Percentiles rank a stretch among this genome's conserved stretches.
phyloP scores from a whole-genome alignment of 2,329 filamentous ascomycete genomes.

The Fusarium liriodendri region DNA sequence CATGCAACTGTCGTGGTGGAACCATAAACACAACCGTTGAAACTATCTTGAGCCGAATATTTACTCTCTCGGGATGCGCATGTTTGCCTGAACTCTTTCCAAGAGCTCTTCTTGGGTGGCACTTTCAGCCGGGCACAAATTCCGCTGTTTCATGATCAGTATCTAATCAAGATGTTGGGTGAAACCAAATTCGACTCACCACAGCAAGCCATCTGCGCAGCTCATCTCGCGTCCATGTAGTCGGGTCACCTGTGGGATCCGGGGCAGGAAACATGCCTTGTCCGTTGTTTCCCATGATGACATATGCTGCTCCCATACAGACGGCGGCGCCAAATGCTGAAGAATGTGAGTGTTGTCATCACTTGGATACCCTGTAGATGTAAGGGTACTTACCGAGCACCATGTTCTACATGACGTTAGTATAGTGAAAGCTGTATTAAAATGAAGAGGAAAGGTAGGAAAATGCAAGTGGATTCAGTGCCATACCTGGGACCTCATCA shows the following conservation, averaged over 20 bases:
- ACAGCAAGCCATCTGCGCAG: conserved; percentile 82
- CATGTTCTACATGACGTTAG: conserved; percentile 64
- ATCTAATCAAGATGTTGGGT: too few species aligned
- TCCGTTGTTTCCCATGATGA: conserved; percentile 76
- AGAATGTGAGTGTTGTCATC: neutral
- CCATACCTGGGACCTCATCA: conserved; percentile 42
- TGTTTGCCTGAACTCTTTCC: conserved; percentile 59
- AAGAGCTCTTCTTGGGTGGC: conserved; percentile 60
- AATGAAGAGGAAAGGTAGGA: neutral
- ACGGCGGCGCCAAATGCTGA: conserved; percentile 35
- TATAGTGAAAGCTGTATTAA: fast-evolving
- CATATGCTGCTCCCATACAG: conserved; percentile 70
- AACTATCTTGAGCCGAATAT: neutral
- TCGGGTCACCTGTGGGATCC: conserved; percentile 82
- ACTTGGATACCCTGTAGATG: conserved; percentile 35
- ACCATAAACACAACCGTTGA: conserved; percentile 8
- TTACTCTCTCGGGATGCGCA: conserved; percentile 54
- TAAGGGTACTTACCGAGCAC: conserved; percentile 69
- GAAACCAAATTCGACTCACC: conserved; percentile 60
- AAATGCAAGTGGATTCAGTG: fast-evolving
- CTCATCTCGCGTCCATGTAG: conserved; percentile 82
- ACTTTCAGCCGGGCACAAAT: conserved; percentile 56
- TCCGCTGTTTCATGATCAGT: conserved; percentile 50
- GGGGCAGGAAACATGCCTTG: conserved; percentile 81
- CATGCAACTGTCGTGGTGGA: neutral